Evolutionary conservation across 371 early-diverging fungal genomes (phyloP).

Genomic region (Sporodiniella umbellata): DNA sequence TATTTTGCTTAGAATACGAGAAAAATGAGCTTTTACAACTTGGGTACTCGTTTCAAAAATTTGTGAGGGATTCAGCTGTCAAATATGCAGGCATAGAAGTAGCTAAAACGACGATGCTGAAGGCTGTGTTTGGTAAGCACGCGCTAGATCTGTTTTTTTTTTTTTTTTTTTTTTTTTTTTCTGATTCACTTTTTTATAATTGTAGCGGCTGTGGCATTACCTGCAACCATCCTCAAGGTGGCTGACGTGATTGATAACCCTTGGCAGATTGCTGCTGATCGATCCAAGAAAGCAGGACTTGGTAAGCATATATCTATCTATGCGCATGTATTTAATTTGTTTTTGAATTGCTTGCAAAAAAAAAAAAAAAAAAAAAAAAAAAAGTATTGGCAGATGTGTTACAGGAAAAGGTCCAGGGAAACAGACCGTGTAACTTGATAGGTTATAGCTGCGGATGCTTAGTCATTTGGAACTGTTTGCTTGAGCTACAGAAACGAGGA

Average conservation of each 20-base stretch:
- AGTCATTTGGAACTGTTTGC: constrained; percentile 85
- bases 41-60: constrained; percentile 73
- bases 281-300: constrained; percentile 87
- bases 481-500: constrained; percentile 70
- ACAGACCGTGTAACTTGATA: constrained; percentile 88
- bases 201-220: constrained; percentile 84
- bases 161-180: constrained; percentile 4
- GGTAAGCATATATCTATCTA: too few relatives aligned
- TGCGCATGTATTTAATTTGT: too few relatives aligned
- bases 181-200: too few relatives aligned
- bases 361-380: too few relatives aligned
- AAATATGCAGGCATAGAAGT: constrained; percentile 82
- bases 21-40: constrained; percentile 70
- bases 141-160: too few relatives aligned
- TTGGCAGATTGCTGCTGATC: constrained; percentile 84
- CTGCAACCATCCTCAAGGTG: constrained; percentile 50
- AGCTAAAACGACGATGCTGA: constrained; percentile 82
- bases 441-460: constrained; percentile 93
- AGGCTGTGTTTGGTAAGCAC: constrained; percentile 62
- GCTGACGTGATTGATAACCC: constrained; percentile 84
- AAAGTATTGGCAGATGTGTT: constrained; percentile 79
- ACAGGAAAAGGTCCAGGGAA: constrained; percentile 79
- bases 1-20: constrained; percentile 74
- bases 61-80: constrained; percentile 83
- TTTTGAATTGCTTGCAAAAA: too few relatives aligned